Evolutionary conservation across 768 basidiomycete genomes (phyloP).

Genomic region (Psilocybe sp.): DNA sequence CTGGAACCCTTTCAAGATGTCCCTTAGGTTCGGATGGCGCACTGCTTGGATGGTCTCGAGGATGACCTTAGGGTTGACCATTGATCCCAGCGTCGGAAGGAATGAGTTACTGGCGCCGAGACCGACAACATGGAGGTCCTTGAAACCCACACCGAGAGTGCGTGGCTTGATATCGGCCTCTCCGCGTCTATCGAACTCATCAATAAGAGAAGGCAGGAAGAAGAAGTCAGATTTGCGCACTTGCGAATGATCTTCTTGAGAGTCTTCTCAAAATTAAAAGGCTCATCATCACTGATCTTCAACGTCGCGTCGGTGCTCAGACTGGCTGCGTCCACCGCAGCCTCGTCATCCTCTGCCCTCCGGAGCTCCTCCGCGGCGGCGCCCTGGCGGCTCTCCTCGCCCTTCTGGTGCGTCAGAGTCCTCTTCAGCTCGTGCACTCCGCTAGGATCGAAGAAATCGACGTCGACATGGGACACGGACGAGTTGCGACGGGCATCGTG

Average conservation of each 20-base stretch:
- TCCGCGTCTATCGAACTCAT: slow-evolving; percentile 35
- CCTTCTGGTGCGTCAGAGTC: slow-evolving; percentile 31
- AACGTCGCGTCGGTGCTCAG: slow-evolving; percentile 24
- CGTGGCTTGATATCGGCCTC: slow-evolving; percentile 45
- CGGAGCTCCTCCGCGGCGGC: no score
- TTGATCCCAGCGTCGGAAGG: slow-evolving; percentile 59
- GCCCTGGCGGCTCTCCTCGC: slow-evolving; percentile 8
- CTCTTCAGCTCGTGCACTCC: slow-evolving; percentile 43
- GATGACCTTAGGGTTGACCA: slow-evolving; percentile 49
- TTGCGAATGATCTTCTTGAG: slow-evolving; percentile 26
- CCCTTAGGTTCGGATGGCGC: slow-evolving; percentile 61
- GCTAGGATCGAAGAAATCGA: slow-evolving; percentile 55
- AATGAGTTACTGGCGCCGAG: slow-evolving; percentile 51
- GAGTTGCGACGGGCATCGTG: slow-evolving; percentile 25
- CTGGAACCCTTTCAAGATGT: slow-evolving; percentile 62
- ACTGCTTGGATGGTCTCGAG: slow-evolving; percentile 41
- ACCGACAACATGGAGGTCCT: slow-evolving; percentile 59
- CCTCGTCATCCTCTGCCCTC: neutral
- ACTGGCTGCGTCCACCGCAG: neutral
- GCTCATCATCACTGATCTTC: slow-evolving; percentile 28
- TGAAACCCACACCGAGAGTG: slow-evolving; percentile 60
- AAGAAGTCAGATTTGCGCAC: slow-evolving; percentile 19
- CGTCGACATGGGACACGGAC: slow-evolving; percentile 33
- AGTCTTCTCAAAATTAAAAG: slow-evolving; percentile 37
- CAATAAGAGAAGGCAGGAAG: neutral